Base-by-base conservation (phyloP, 768 basidiomycete genomes). In the Russula lepida region DNA sequence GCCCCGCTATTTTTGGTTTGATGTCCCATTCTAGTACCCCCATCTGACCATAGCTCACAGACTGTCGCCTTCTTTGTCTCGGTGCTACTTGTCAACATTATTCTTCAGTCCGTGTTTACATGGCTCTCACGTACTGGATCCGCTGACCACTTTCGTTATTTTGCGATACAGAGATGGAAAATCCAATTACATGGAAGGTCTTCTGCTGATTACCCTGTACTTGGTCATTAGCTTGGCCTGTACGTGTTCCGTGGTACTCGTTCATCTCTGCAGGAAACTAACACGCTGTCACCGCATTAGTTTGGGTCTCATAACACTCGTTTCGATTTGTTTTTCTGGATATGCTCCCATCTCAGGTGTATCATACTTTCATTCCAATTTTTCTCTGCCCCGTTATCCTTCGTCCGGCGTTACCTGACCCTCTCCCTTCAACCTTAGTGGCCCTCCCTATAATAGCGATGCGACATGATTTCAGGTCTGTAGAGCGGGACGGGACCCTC, bases 161-260 rank as follows among this genome's bases (percentile, higher is more conserved):
- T 39, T 23, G 32, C n/a, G n/a, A 37, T 47, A 27, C 66, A 82
- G 84, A 74, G 88, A 91, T 64, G 92, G 92, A 48, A 87, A 86
- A 68, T 86, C 88, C 17, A 94, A 95, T 69, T 94, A 92, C 69
- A 89, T 95, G 86, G 93, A 95, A 74, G 94, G 94, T 35, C 71
- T 92, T 46, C 88, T 94, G 89, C 60, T 78, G 54, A 74, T 83
- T 57, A 79, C 86, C 0, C 76, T 94, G 21, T 94, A 94, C 71
- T 72, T 88, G 46, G 87, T 93, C 68, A 88, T 92, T 67, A 86
- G 85, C 17, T 79, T 93, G 41, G 84, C 88, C 33, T 90, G 88
- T 89, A 72, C 62, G 86, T 76, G 27, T 53, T 53, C 19, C 30
- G 59, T 57, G 48, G 33, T 48, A 7, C 23, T 43, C 46, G n/a